Conservation (phyloP, 2,329 filamentous ascomycete genomes). For the Podosphaera fusca region DNA sequence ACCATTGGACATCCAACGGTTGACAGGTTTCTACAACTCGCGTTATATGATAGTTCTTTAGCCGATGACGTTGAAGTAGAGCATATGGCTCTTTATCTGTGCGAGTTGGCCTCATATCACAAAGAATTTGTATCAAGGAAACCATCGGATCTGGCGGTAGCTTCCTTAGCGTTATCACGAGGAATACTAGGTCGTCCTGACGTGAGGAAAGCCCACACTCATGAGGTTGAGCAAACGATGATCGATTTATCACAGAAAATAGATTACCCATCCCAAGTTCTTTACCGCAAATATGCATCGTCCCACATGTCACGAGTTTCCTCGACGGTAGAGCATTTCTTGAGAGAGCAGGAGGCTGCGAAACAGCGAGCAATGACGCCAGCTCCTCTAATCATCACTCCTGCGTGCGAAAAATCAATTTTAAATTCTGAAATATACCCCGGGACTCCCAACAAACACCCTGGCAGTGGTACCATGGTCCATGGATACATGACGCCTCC, state of each 20-base stretch:
- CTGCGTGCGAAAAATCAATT: conserved; percentile 22
- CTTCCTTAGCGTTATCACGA: conserved; percentile 64
- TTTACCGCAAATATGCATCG: conserved; percentile 45
- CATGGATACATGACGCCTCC: conserved; percentile 68
- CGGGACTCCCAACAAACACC: conserved; percentile 54
- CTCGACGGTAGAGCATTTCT: conserved; percentile 39
- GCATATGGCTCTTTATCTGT: conserved; percentile 83
- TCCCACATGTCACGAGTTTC: conserved; percentile 42
- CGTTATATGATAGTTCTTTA: conserved; percentile 50
- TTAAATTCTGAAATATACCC: conserved; percentile 32
- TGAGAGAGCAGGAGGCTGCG: conserved; percentile 36
- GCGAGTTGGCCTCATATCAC: conserved; percentile 88
- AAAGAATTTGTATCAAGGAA: conserved; percentile 87
- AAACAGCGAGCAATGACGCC: conserved; percentile 33
- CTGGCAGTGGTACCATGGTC: conserved; percentile 27
- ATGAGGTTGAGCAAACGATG: conserved; percentile 44
- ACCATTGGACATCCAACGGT: conserved; percentile 87
- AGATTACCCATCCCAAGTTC: conserved; percentile 41
- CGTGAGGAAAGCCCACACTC: conserved; percentile 44
- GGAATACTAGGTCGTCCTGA: conserved; percentile 69
- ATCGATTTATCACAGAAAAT: conserved; percentile 30
- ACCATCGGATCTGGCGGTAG: conserved; percentile 74
- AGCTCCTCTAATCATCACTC: conserved; percentile 32
- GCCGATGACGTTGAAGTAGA: conserved; percentile 53
- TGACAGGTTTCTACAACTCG: conserved; percentile 77